phyloP scores from a whole-genome alignment of 306 rosid genomes.

The Cicer yamashitae region DNA sequence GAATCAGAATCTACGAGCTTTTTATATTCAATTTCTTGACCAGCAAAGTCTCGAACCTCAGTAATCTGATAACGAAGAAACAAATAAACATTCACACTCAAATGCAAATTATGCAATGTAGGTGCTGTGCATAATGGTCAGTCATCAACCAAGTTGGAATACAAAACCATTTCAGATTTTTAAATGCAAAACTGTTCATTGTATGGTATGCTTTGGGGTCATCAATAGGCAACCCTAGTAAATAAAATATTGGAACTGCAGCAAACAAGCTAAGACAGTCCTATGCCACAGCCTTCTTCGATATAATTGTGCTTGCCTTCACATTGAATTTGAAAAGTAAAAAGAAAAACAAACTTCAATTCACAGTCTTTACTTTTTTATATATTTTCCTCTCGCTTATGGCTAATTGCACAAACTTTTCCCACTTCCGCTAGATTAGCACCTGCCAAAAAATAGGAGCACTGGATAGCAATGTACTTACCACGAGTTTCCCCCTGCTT shows the following conservation, averaged over 20 bases:
- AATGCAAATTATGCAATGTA: constrained; percentile 1
- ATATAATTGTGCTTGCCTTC: constrained; percentile 4
- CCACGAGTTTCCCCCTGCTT: constrained; percentile 86
- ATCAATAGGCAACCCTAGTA: constrained; percentile 29
- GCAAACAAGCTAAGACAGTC: constrained; percentile 15
- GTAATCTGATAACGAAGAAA: constrained; percentile 63
- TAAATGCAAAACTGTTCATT: background rate
- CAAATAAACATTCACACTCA: constrained; percentile 28
- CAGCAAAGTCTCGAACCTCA: constrained; percentile 96
- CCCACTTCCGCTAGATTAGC: constrained; percentile 34
- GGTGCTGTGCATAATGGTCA: background rate
- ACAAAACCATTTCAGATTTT: constrained; percentile 23
- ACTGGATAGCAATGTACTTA: constrained; percentile 44
- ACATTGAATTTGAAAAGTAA: constrained; percentile 24
- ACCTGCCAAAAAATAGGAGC: background rate
- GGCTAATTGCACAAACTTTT: constrained; percentile 6
- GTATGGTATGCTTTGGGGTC: background rate
- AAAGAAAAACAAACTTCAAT: background rate
- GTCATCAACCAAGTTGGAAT: constrained; percentile 4
- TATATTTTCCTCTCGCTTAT: background rate
- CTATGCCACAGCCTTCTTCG: background rate
- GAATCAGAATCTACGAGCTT: constrained; percentile 88
- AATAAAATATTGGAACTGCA: constrained; percentile 19
- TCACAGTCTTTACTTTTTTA: constrained; percentile 1
- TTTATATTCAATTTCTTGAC: constrained; percentile 84